These are phyloP conservation scores for Paramecium caudatum DNA, from an alignment of 73 alveolate species.

Conservation along the genomic window DNA sequence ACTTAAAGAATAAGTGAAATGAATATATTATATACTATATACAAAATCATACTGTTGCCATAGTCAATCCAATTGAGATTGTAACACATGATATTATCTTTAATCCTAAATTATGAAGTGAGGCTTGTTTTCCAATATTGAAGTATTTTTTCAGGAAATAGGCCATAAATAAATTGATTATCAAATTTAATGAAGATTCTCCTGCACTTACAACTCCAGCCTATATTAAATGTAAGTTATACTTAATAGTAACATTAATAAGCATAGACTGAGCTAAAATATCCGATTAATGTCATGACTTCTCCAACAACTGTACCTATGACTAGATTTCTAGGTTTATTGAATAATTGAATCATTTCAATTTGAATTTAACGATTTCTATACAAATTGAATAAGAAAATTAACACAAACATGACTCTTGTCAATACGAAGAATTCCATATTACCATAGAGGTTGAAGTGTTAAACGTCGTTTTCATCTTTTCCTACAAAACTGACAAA, in stretches of 20 bases:
- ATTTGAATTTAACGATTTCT: not conserved
- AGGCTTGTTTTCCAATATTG: conserved; percentile 55
- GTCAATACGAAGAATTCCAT: conserved; percentile 56
- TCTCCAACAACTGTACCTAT: conserved; percentile 46
- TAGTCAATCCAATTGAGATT: conserved; percentile 41
- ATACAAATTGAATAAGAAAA: not conserved
- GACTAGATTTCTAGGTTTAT: not conserved
- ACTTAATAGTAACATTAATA: conserved; percentile 56
- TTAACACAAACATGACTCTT: conserved; percentile 31
- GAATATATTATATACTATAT: conserved; percentile 9
- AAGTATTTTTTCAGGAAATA: conserved; percentile 22
- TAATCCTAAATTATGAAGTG: conserved; percentile 37
- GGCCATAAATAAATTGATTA: conserved; percentile 34
- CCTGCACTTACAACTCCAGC: conserved; percentile 65
- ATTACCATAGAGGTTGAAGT: not conserved
- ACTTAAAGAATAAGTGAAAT: not conserved
- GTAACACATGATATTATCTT: conserved; percentile 46
- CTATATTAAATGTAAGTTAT: not conserved
- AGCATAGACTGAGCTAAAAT: conserved; percentile 59
- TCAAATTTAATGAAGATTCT: conserved; percentile 66
- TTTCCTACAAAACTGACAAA: conserved; percentile 33
- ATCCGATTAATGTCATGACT: conserved; percentile 43
- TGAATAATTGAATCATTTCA: not conserved
- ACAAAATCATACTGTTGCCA: conserved; percentile 39
- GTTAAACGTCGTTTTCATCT: not conserved